Evolutionary conservation across 192 early-diverging fungal species (phyloP).

Genomic region (Phycomyces nitens): DNA sequence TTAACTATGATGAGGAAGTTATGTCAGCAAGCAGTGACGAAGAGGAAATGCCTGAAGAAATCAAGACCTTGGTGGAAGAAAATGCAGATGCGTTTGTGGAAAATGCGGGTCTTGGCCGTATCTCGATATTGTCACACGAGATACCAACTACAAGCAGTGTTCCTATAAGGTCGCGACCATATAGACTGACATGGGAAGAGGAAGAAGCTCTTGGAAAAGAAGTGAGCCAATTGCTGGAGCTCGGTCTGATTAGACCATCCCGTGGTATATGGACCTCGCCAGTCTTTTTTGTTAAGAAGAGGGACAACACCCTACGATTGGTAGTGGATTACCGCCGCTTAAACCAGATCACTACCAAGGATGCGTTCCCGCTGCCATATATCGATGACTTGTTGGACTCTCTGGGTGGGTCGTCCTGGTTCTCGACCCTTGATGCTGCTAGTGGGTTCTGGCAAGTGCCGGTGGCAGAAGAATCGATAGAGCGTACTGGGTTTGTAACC

Average conservation of each 20-base stretch:
- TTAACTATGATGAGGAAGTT: no score
- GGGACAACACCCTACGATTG: constrained; percentile 29
- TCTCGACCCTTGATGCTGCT: constrained; percentile 19
- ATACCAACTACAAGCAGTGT: not conserved
- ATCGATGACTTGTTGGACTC: constrained; percentile 33
- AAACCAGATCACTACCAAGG: constrained; percentile 38
- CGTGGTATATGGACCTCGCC: constrained; percentile 31
- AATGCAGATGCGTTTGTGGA: no score
- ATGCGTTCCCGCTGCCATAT: constrained; percentile 36
- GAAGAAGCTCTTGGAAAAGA: constrained; percentile 12
- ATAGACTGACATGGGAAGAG: constrained; percentile 8
- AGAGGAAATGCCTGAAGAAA: no score
- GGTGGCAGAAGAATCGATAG: not conserved
- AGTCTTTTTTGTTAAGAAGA: constrained; percentile 39
- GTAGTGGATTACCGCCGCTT: constrained; percentile 46
- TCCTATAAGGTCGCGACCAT: constrained; percentile 11
- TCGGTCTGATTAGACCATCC: constrained; percentile 23
- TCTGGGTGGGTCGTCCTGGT: constrained; percentile 22
- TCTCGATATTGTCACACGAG: no score
- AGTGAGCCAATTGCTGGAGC: constrained; percentile 22
- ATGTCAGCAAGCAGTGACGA: no score
- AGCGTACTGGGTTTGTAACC: constrained; percentile 36
- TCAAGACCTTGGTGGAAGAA: no score
- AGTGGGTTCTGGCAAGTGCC: constrained; percentile 20
- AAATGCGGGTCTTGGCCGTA: no score